A percentile compares a stretch with the other conserved stretches of the same genome.
Conservation (phyloP, 1,284 basidiomycete genomes). For the Boletellus deceptivus region DNA sequence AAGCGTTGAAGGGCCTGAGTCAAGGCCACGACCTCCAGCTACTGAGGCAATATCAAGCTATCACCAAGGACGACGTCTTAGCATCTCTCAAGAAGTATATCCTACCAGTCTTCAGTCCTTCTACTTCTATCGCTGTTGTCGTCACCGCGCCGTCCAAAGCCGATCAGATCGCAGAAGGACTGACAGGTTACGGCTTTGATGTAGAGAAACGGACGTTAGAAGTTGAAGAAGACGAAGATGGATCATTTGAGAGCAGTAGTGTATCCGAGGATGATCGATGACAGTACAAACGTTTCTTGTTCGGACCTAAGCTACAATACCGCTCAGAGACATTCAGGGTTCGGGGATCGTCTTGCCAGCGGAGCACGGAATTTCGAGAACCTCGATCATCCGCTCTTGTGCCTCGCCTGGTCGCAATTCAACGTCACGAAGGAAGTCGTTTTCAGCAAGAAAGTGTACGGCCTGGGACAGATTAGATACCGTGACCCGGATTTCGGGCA, state of each 20-base stretch:
- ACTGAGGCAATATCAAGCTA: slow-evolving; percentile 73
- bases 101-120: slow-evolving; percentile 82
- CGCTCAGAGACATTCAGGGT: not conserved
- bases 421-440: slow-evolving; percentile 83
- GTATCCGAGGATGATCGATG: slow-evolving; percentile 29
- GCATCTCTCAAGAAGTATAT: slow-evolving; percentile 73
- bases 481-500: slow-evolving; percentile 87
- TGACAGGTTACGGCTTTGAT: slow-evolving; percentile 71
- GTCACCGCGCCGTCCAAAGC: slow-evolving; percentile 82
- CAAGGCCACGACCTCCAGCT: slow-evolving; percentile 74
- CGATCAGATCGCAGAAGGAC: slow-evolving; percentile 66
- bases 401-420: slow-evolving; percentile 83
- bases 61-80: slow-evolving; percentile 79
- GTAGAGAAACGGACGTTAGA: slow-evolving; percentile 75
- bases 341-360: not conserved
- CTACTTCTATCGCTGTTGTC: slow-evolving; percentile 77
- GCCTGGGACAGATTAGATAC: slow-evolving; percentile 92
- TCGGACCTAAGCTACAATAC: not conserved
- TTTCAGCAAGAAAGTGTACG: slow-evolving; percentile 89
- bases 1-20: slow-evolving; percentile 78
- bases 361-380: slow-evolving; percentile 36
- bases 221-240: slow-evolving; percentile 55
- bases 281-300: not conserved
- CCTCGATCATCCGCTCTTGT: slow-evolving; percentile 63
- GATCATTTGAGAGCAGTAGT: slow-evolving; percentile 29